Percentiles rank a stretch among this genome's conserved stretches.
Evolutionary conservation across 2,329 filamentous ascomycete genomes (phyloP).

Genomic region (Arthrobotrys megalospora): DNA sequence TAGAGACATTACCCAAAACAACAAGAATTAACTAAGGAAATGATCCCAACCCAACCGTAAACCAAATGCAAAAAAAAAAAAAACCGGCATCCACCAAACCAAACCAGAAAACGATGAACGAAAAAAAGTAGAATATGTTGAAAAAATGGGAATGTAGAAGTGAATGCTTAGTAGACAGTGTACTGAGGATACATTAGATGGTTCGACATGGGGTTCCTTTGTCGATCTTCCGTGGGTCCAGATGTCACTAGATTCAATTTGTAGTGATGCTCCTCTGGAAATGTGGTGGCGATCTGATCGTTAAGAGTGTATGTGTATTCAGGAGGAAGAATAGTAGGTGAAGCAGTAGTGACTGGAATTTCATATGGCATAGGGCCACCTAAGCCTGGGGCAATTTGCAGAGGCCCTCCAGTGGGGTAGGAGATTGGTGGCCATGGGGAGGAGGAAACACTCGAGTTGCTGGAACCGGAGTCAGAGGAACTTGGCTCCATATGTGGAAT

Average conservation of each 20-base stretch:
- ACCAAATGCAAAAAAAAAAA: constrained; percentile 49
- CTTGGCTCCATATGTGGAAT: constrained; percentile 53
- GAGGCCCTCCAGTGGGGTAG: constrained; percentile 41
- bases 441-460: constrained; percentile 43
- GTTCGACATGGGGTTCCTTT: constrained; percentile 39
- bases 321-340: constrained; percentile 51
- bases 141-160: constrained; percentile 25
- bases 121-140: constrained; percentile 34
- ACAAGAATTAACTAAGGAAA: constrained; percentile 43
- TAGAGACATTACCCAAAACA: constrained; percentile 58
- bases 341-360: constrained; percentile 52
- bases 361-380: constrained; percentile 52
- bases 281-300: constrained; percentile 55
- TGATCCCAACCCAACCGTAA: constrained; percentile 54
- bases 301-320: constrained; percentile 55
- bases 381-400: constrained; percentile 50
- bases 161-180: constrained; percentile 42
- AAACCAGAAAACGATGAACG: constrained; percentile 16
- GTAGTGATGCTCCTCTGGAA: constrained; percentile 58
- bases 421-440: constrained; percentile 55
- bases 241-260: constrained; percentile 50
- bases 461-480: constrained; percentile 46
- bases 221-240: constrained; percentile 47
- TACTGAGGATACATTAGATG: constrained; percentile 53
- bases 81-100: constrained; percentile 50